Evolutionary conservation across 306 rosid genomes (phyloP).

Genomic region (Trifolium fragiferum): DNA sequence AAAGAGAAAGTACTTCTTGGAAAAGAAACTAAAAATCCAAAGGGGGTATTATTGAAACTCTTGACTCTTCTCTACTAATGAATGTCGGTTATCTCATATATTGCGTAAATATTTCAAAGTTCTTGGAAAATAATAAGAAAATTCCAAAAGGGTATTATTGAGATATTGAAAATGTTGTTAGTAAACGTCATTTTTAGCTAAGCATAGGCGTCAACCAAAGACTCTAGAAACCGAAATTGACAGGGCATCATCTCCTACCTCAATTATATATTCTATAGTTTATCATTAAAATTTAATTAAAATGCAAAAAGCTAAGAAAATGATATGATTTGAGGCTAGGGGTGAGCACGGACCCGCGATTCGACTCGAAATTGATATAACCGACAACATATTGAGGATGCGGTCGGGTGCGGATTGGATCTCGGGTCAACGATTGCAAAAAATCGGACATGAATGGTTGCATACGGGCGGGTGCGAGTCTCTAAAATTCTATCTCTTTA

Average conservation of each 20-base stretch:
- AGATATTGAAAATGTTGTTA: neutral
- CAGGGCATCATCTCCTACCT: neutral
- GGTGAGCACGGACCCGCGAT: no score
- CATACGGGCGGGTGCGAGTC: no score
- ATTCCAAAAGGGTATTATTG: neutral
- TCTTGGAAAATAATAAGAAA: neutral
- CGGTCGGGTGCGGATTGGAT: no score
- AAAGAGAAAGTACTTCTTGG: no score
- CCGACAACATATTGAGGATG: no score
- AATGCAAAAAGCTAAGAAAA: slow-evolving; percentile 3
- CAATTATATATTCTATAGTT: slow-evolving; percentile 11
- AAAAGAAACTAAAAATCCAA: no score
- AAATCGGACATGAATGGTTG: no score
- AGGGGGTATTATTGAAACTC: neutral
- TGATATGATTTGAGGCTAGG: slow-evolving; percentile 8
- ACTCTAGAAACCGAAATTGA: slow-evolving; percentile 4
- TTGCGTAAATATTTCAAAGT: neutral
- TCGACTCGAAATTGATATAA: no score
- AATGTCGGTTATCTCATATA: neutral
- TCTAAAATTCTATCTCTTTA: no score
- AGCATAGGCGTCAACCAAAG: slow-evolving; percentile 32
- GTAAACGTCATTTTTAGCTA: slow-evolving; percentile 29
- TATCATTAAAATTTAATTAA: neutral
- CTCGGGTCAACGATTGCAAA: no score
- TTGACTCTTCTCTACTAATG: neutral